Conservation (phyloP, 495 filamentous ascomycete genomes). For the Penicillium coffeae region DNA sequence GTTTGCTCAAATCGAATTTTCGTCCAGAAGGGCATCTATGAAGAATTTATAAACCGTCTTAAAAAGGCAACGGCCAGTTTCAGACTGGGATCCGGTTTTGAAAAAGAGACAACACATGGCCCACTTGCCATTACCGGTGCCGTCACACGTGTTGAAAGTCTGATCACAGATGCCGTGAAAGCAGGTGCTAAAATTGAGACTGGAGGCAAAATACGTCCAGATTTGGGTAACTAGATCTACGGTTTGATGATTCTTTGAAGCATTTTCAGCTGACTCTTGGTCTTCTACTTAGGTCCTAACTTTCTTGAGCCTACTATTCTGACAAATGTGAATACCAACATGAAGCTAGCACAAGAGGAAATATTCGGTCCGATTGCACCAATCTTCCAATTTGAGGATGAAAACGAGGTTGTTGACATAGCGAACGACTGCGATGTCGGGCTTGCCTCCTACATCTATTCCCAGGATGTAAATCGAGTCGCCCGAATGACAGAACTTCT, state of each 20-base stretch:
- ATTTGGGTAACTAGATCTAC: not conserved
- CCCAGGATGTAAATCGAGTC: conserved; percentile 65
- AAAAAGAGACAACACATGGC: conserved; percentile 60
- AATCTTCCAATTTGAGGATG: conserved; percentile 76
- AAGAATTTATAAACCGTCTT: conserved; percentile 57
- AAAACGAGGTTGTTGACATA: conserved; percentile 77
- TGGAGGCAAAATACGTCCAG: not conserved
- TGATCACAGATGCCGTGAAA: conserved; percentile 58
- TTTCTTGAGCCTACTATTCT: conserved; percentile 83
- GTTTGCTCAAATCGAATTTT: conserved; percentile 7
- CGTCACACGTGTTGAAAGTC: conserved; percentile 61
- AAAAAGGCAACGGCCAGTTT: conserved; percentile 33
- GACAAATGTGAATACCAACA: conserved; percentile 73
- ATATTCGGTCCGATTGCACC: conserved; percentile 86
- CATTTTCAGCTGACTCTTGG: too few species aligned
- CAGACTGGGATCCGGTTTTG: conserved; percentile 66
- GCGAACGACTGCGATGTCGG: conserved; percentile 77
- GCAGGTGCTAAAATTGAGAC: not conserved
- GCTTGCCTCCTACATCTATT: conserved; percentile 85
- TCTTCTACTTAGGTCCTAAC: too few species aligned
- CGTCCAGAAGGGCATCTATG: not conserved
- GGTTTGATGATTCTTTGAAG: too few species aligned
- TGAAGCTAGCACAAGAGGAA: conserved; percentile 75
- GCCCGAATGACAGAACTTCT: conserved; percentile 77
- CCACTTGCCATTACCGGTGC: conserved; percentile 69